Base-by-base conservation (phyloP, 371 early-diverging fungal species). In the Blyttiomyces sp. region DNA sequence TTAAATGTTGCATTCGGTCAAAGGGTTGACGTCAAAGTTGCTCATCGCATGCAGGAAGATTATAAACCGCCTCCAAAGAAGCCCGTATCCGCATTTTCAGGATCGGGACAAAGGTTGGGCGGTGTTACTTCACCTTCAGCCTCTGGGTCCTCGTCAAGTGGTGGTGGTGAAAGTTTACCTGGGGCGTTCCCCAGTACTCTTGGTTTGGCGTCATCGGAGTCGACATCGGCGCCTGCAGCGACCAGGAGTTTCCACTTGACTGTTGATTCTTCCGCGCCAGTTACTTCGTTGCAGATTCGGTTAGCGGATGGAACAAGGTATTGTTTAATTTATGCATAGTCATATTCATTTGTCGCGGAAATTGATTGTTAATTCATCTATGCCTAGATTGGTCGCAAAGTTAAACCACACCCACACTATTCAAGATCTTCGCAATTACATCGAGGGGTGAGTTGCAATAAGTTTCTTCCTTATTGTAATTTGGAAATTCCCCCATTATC, bases 371-470 rank as follows among this genome's bases (percentile, higher is more conserved):
- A 46, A 13, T 42, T 11, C 2, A 6, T 61, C 17, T 4, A n/a
- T n/a, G n/a, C n/a, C n/a, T 59, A 87, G 93, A 64, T 68, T 95
- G 74, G 84, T 93, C 16, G 88, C 88, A 23, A 87, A 85, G 57
- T 85, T 92, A 57, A 97, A 97, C 71, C 93, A 89, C 44, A 85
- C 88, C 21, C 92, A 96, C 63, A 95, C 94, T 0, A 71, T 97
- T 35, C 88, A 81, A 33, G 95, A 96, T 56, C 63, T 97, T 49
- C 83, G 88, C 27, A 74, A 76, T 43, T 88, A 82, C 54, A 84
- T 92, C 69, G 81, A 84, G 49, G 72, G 80, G 80, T 86, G 77
- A 63, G 81, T 72, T 5, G n/a, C n/a, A n/a, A n/a, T n/a, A n/a
- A n/a, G n/a, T 43, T 33, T 23, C 30, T 19, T 48, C 42, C 26